A percentile compares a stretch with the other conserved stretches of the same genome.
These are phyloP conservation scores for Aspergillus ochraceoroseus DNA, from an alignment of 2,329 filamentous ascomycete genomes.

Conservation along the genomic window DNA sequence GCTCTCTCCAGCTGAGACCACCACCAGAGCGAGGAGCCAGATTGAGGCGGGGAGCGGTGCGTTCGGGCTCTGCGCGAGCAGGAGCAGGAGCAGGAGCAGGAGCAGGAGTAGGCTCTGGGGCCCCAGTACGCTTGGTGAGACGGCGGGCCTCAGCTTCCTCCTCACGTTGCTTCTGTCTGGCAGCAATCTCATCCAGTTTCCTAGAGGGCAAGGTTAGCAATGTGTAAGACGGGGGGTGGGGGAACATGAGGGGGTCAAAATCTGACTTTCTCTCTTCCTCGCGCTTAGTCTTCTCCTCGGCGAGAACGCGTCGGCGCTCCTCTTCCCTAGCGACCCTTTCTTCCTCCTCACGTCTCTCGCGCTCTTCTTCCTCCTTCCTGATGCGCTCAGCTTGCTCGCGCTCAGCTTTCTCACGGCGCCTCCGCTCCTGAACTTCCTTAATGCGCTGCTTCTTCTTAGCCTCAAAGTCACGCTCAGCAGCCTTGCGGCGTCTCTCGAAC, in stretches of 20 bases:
- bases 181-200: constrained; percentile 59
- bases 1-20: constrained; percentile 55
- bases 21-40: constrained; percentile 48
- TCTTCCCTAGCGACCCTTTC: constrained; percentile 76
- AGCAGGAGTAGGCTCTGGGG: constrained; percentile 32
- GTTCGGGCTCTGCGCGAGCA: constrained; percentile 50
- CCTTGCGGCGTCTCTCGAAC: constrained; percentile 88
- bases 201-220: constrained; percentile 44
- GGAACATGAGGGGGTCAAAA: constrained; percentile 6
- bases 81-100: too few relatives aligned
- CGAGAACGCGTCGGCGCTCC: constrained; percentile 67
- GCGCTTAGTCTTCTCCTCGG: constrained; percentile 62
- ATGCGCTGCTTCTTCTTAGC: constrained; percentile 81
- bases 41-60: constrained; percentile 52
- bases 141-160: constrained; percentile 79
- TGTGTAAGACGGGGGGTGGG: neutral
- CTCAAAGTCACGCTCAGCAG: constrained; percentile 88
- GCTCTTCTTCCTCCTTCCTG: constrained; percentile 79
- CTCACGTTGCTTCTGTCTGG: constrained; percentile 71
- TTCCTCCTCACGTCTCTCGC: constrained; percentile 72
- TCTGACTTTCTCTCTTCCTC: constrained; percentile 57
- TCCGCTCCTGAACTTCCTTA: constrained; percentile 80
- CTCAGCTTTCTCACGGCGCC: constrained; percentile 76
- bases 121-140: constrained; percentile 59
- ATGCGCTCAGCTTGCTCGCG: constrained; percentile 76